Percentiles rank a stretch among this genome's conserved stretches.
These are phyloP conservation scores for Tylopilus sp. DNA, from an alignment of 1,284 basidiomycete species.

Conservation along the genomic window DNA sequence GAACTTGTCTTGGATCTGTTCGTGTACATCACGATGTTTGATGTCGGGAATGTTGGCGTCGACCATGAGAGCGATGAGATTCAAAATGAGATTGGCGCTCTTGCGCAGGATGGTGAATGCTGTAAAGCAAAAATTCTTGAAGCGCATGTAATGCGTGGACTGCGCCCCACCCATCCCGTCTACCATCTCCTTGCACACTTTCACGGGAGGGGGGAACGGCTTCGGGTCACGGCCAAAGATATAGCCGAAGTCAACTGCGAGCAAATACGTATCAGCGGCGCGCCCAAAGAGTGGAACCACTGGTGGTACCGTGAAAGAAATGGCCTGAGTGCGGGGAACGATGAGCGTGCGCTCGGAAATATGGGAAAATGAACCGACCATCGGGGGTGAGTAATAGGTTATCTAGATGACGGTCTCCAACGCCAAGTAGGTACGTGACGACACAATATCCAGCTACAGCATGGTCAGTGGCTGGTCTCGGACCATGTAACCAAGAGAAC, in stretches of 20 bases:
- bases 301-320: constrained; percentile 75
- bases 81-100: constrained; percentile 97
- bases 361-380: constrained; percentile 48
- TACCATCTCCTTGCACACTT: constrained; percentile 99
- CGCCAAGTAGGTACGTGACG: constrained; percentile 93
- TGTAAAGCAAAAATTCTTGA: constrained; percentile 95
- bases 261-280: constrained; percentile 11
- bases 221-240: constrained; percentile 98
- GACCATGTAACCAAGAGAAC: constrained; percentile 13
- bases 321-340: constrained; percentile 45
- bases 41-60: constrained; percentile 99
- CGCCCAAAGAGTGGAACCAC: not conserved
- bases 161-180: constrained; percentile 98
- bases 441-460: constrained; percentile 93
- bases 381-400: constrained; percentile 93
- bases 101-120: constrained; percentile 95
- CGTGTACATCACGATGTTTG: constrained; percentile 82
- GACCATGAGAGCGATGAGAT: constrained; percentile 95
- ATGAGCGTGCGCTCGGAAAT: constrained; percentile 2
- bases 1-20: constrained; percentile 96
- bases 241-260: constrained; percentile 94
- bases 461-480: constrained; percentile 9
- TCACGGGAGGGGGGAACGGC: constrained; percentile 96
- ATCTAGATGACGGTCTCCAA: constrained; percentile 96
- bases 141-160: constrained; percentile 88